Base-by-base conservation (phyloP, 2,329 filamentous ascomycete genomes). In the Pyricularia pennisetigena region DNA sequence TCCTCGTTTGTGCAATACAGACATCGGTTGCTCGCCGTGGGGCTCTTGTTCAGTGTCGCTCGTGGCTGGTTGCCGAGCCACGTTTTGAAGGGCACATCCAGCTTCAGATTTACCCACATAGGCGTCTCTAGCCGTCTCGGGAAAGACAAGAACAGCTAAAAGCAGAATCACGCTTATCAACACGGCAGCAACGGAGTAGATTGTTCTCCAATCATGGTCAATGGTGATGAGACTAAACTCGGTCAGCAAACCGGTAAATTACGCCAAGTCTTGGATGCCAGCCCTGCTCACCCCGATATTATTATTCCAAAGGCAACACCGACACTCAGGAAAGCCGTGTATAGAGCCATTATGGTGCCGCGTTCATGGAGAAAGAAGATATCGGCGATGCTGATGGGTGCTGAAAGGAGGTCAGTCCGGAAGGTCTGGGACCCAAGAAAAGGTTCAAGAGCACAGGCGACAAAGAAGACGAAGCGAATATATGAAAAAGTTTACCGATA, bases 71-170 rank as follows among this genome's bases (percentile, higher is more conserved):
- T 69, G 65, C 54, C 69, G 70, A 64, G 67, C 67, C 64, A 67
- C 71, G 57, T 69, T 69, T 26, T 63, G 71, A 23, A 71, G 70
- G 59, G 71, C 68, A 30, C 67, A 49, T 20, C 16, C 68, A n/a
- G 72, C 72, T 9, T 75, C 72, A 12, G 61, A 70, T 23, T 72
- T 72, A 69, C 82, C 77, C 62, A 72, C 74, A 72, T 80, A 87
- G 9, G n/a, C 23, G 57, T 61, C 57, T 14, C 57, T 23, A 10
- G 80, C 79, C 0, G 84, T 87, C 73, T 87, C 85, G 0, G 85
- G 85, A 67, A 87, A 83, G 6, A 82, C 82, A 68, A 87, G 81
- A 71, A 84, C 75, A 8, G 82, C 79, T 2, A 86, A 70, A 0
- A 86, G 67, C 1, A 83, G 80, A 28, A 82, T 76, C 9, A 78